Percentiles rank a stretch among this genome's conserved stretches.
These are phyloP conservation scores for Dactylonectria estremocensis DNA, from an alignment of 2,329 filamentous ascomycete genomes.

Conservation along the genomic window DNA sequence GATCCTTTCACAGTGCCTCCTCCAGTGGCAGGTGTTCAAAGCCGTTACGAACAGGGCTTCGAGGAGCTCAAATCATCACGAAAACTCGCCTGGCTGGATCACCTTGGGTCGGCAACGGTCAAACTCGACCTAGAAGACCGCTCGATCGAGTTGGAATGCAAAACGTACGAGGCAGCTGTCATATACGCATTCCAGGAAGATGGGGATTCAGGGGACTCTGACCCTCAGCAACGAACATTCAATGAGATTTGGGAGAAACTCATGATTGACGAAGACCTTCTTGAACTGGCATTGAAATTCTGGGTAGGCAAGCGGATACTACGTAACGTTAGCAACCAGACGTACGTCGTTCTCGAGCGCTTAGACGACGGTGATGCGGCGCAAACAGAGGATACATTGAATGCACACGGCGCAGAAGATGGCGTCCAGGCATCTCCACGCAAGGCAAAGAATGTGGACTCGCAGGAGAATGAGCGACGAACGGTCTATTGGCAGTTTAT, in stretches of 20 bases:
- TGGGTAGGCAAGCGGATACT: conserved; percentile 81
- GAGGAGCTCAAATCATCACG: conserved; percentile 85
- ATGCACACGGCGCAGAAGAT: conserved; percentile 43
- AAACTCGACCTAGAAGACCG: conserved; percentile 89
- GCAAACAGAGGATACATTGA: conserved; percentile 52
- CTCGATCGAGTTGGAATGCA: conserved; percentile 78
- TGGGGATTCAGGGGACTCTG: conserved; percentile 52
- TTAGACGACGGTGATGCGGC: conserved; percentile 57
- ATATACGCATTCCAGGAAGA: conserved; percentile 83
- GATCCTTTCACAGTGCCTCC: conserved; percentile 77
- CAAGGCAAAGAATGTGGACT: conserved; percentile 70
- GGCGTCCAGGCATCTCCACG: conserved; percentile 59
- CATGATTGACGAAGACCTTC: conserved; percentile 81
- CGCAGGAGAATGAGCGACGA: conserved; percentile 73
- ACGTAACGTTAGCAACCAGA: conserved; percentile 66
- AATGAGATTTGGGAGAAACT: conserved; percentile 71
- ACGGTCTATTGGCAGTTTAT: conserved; percentile 92
- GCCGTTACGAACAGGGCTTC: conserved; percentile 82
- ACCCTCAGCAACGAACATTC: conserved; percentile 61
- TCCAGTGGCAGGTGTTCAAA: conserved; percentile 73
- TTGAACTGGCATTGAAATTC: conserved; percentile 77
- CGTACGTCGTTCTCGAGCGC: conserved; percentile 79
- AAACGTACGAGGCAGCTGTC: conserved; percentile 89
- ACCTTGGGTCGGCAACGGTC: conserved; percentile 84
- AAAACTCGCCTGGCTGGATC: conserved; percentile 90